Evolutionary conservation across 2,329 filamentous ascomycete species (phyloP).

Genomic region (Pseudocercospora vitis): DNA sequence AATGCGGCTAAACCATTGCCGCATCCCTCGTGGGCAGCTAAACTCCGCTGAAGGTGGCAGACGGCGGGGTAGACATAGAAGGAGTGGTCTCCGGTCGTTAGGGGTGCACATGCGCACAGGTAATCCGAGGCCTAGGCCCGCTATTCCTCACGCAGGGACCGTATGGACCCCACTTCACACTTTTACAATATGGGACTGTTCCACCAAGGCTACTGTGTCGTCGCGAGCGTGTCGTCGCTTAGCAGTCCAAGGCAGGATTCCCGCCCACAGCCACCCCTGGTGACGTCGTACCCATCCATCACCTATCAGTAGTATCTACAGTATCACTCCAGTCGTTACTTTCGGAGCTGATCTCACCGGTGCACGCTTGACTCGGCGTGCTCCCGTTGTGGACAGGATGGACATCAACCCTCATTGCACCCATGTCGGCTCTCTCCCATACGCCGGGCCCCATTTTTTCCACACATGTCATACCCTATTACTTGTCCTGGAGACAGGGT

Average conservation of each 20-base stretch:
- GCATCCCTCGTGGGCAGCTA: conserved; percentile 2
- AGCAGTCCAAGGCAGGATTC: too few species aligned
- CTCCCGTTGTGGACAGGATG: background rate
- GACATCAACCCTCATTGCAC: too few species aligned
- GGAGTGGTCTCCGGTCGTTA: background rate
- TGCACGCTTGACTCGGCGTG: conserved; percentile 3
- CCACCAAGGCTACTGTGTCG: conserved; percentile 1
- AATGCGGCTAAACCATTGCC: conserved; percentile 8
- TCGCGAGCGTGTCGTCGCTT: conserved; percentile 10
- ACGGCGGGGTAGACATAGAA: conserved; percentile 2
- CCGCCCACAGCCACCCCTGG: too few species aligned
- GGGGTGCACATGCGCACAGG: too few species aligned
- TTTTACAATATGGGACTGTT: too few species aligned
- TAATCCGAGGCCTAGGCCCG: conserved; percentile 9
- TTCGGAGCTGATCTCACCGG: too few species aligned
- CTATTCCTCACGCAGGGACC: conserved; percentile 1
- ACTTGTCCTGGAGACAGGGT: too few species aligned
- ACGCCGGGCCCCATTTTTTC: too few species aligned
- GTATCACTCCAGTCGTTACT: too few species aligned
- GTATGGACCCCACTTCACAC: conserved; percentile 1
- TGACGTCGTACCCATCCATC: too few species aligned
- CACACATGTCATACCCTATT: too few species aligned
- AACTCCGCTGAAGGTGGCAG: background rate
- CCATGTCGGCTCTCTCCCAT: too few species aligned
- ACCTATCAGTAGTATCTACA: background rate